phyloP scores from a whole-genome alignment of 257 asterid genomes.

The Leonotis leonurus region DNA sequence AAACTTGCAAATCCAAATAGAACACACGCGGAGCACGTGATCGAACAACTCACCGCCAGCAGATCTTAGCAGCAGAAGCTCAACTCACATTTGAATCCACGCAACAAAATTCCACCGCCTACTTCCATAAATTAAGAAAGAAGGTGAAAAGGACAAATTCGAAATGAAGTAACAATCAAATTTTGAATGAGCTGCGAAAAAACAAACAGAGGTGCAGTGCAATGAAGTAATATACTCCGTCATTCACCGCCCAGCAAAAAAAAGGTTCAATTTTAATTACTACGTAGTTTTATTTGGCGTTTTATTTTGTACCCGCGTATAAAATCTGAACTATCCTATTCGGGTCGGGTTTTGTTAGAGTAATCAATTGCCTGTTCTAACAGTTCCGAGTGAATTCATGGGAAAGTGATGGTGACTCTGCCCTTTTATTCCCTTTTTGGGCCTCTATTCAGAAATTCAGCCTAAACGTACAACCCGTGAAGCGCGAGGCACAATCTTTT shows the following conservation, averaged over 20 bases:
- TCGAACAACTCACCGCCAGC: conserved; percentile 48
- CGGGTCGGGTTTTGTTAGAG: conserved; percentile 19
- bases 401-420: conserved; percentile 19
- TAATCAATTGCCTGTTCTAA: too few species aligned
- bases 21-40: conserved; percentile 26
- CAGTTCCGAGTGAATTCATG: too few species aligned
- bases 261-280: too few species aligned
- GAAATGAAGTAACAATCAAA: neutral
- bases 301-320: conserved; percentile 32
- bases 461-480: conserved; percentile 10
- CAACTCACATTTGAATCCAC: conserved; percentile 47
- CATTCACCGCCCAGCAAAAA: too few species aligned
- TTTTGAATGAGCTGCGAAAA: conserved; percentile 7
- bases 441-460: conserved; percentile 5
- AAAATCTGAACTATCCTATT: neutral
- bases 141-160: too few species aligned
- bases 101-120: conserved; percentile 8
- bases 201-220: conserved; percentile 9
- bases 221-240: conserved; percentile 8
- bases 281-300: conserved; percentile 41
- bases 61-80: conserved; percentile 57
- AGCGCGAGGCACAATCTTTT: conserved; percentile 16
- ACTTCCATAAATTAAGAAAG: conserved; percentile 7
- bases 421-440: neutral
- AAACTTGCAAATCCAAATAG: conserved; percentile 17